Conservation (phyloP, 306 rosid genomes). For the Mimosa bimucronata region DNA sequence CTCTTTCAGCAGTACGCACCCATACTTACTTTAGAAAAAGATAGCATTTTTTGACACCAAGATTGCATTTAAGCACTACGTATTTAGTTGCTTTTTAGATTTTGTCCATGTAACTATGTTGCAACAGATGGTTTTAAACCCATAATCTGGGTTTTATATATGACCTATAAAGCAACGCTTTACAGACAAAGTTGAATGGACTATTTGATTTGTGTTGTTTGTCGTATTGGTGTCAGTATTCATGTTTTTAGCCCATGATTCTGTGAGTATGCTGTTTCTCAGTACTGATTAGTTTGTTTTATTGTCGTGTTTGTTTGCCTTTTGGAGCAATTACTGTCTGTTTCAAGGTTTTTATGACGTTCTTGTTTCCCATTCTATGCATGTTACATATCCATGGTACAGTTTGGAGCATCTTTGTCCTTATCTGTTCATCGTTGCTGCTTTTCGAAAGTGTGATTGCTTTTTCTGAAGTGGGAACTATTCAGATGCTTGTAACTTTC, state of each 20-base stretch:
- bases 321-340: conserved; percentile 26
- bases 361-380: conserved; percentile 43
- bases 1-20: neutral
- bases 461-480: neutral
- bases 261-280: neutral
- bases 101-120: neutral
- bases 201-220: neutral
- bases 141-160: neutral
- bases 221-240: neutral
- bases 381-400: conserved; percentile 5
- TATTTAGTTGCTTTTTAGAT: neutral
- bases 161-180: neutral
- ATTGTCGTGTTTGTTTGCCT: neutral
- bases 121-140: neutral
- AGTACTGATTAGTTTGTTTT: conserved; percentile 7
- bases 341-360: neutral
- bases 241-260: neutral
- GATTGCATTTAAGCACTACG: neutral
- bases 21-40: neutral
- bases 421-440: neutral
- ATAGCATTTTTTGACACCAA: neutral
- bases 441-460: neutral
- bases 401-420: conserved; percentile 2
- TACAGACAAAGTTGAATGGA: neutral
- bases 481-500: neutral